Evolutionary conservation across 1,284 basidiomycete species (phyloP).

Genomic region (Marasmius fiardii): DNA sequence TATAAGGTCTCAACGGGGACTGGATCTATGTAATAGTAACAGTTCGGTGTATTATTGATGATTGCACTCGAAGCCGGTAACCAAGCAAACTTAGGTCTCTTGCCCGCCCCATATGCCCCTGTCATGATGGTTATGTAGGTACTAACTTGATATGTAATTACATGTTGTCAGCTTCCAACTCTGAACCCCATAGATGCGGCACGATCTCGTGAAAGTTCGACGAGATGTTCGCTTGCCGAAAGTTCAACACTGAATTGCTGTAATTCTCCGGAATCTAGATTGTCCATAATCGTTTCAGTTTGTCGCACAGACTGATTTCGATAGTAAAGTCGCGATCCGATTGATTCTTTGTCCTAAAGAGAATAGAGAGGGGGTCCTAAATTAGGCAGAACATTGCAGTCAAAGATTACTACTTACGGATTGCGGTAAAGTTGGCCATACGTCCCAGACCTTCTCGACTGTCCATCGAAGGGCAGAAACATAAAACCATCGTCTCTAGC

Average conservation of each 20-base stretch:
- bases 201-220: background rate
- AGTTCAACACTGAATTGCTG: constrained; percentile 1
- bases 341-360: background rate
- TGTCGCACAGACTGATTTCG: background rate
- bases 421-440: background rate
- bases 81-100: background rate
- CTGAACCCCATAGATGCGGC: background rate
- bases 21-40: background rate
- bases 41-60: background rate
- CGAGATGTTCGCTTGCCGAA: background rate
- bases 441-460: background rate
- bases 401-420: too few species aligned
- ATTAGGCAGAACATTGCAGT: background rate
- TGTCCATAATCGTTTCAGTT: background rate
- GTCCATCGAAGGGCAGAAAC: background rate
- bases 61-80: background rate
- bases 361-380: background rate
- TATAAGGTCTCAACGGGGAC: background rate
- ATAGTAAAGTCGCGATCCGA: background rate
- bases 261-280: background rate
- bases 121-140: too few species aligned
- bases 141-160: background rate
- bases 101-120: too few species aligned
- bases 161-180: background rate
- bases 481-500: background rate